Evolutionary conservation across 225 moss, liverwort and hornwort species (phyloP), one percentile per base, ranked within the genome.

Genomic region (Pseudisothecium myosuroides): DNA sequence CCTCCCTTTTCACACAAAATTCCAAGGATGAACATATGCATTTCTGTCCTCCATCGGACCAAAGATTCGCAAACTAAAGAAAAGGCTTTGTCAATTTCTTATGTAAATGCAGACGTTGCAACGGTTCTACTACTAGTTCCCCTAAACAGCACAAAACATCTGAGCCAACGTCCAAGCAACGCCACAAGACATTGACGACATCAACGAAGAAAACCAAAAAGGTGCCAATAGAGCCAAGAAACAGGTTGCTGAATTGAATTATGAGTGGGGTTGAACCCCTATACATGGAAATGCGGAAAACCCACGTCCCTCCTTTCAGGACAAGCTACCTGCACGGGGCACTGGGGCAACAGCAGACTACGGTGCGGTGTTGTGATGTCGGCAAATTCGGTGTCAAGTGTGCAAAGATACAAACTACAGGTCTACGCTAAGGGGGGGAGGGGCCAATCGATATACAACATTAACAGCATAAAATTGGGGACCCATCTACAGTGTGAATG

Each of bases 391-490:
- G 71, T 92, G 83, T 87, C 73, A 85, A 72, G 87, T 88, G 90
- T 88, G 89, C 86, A 90, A 91, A 90, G 90, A 69, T 91, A 93
- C 92, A 94, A 92, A 87, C 90, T 90, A 94, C 76, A 86, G 58
- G 81, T 88, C 92, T 94, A 92, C 9, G 87, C 92, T 94, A 45
- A 55, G 71, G 52, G 64, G 54, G 84, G 76, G 69, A 91, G 88
- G 92, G 92, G 85, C 91, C 92, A 90, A 91, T 92, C 87, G 66
- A 94, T 94, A 86, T 94, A 94, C 94, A 94, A 92, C 88, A 91
- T 94, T 91, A 92, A 94, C 94, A 94, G 92, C 92, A 91, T 91
- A 87, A 89, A 91, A 94, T 92, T 91, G 88, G 90, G 91, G 91
- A 91, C 92, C 94, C 94, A 86, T 92, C 94, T 94, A 94, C 90